phyloP scores from a whole-genome alignment of 192 early-diverging fungal genomes.

The Jimgerdemannia flammicorona region DNA sequence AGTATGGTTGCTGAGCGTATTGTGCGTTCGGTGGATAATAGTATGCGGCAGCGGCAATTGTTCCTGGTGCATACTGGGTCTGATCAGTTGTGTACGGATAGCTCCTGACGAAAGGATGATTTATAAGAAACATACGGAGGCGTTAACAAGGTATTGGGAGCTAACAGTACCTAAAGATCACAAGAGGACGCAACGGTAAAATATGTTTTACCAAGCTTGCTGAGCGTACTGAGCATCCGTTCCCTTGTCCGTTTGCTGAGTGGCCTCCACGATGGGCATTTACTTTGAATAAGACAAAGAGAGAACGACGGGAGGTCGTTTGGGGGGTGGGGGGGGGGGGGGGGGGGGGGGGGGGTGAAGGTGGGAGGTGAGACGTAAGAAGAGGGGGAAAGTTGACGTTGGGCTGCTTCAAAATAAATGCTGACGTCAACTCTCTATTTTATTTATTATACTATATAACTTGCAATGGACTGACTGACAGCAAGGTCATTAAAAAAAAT shows the following conservation, averaged over 20 bases:
- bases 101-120: constrained; percentile 5
- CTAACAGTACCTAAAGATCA: constrained; percentile 3
- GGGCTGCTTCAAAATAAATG: no score
- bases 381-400: background rate
- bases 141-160: constrained; percentile 1
- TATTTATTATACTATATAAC: background rate
- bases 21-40: background rate
- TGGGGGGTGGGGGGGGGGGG: background rate
- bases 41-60: constrained; percentile 3
- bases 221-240: constrained; percentile 34
- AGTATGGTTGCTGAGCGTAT: constrained; percentile 35
- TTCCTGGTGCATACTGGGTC: constrained; percentile 22
- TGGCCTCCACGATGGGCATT: constrained; percentile 20
- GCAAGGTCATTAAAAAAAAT: no score
- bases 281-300: background rate
- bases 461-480: no score
- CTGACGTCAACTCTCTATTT: background rate
- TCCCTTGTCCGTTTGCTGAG: constrained; percentile 9
- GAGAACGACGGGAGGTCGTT: background rate
- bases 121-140: constrained; percentile 2
- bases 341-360: background rate
- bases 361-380: background rate
- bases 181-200: constrained; percentile 2
- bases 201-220: constrained; percentile 29
- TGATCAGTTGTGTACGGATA: constrained; percentile 28